Conservation (phyloP, 2,329 filamentous ascomycete genomes). For the Diaporthe citriasiana region DNA sequence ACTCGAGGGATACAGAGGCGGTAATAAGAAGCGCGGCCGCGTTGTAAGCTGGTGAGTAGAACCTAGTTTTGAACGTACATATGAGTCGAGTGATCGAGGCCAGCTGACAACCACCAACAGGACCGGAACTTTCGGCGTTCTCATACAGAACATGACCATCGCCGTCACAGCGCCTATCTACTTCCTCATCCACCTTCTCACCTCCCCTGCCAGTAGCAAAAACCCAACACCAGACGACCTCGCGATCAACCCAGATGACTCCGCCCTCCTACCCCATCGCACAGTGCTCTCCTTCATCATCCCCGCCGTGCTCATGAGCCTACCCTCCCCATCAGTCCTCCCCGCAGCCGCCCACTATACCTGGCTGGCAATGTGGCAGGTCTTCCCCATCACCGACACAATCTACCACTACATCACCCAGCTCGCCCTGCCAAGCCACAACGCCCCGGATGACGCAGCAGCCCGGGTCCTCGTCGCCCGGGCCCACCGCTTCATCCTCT, state of each 20-base stretch:
- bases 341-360: constrained; percentile 60
- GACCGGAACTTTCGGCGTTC: constrained; percentile 43
- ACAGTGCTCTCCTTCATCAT: constrained; percentile 59
- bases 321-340: constrained; percentile 57
- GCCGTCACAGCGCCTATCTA: constrained; percentile 44
- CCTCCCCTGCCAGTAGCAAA: constrained; percentile 38
- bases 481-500: constrained; percentile 45
- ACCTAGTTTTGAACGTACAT: too few species aligned
- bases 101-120: constrained; percentile 26
- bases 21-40: constrained; percentile 41
- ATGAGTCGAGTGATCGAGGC: neutral
- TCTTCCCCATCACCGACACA: constrained; percentile 62
- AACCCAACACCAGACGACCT: neutral
- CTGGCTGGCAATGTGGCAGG: constrained; percentile 64
- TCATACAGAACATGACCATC: constrained; percentile 44
- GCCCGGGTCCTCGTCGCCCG: neutral
- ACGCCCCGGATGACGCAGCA: rapidly evolving
- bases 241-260: constrained; percentile 16
- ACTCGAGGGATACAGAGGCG: constrained; percentile 44
- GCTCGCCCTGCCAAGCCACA: neutral
- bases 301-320: constrained; percentile 58
- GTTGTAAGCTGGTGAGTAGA: constrained; percentile 44
- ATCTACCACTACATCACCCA: constrained; percentile 51
- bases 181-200: constrained; percentile 44
- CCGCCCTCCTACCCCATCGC: constrained; percentile 54